Conservation (phyloP, 768 basidiomycete species). For the Terana coerulea region DNA sequence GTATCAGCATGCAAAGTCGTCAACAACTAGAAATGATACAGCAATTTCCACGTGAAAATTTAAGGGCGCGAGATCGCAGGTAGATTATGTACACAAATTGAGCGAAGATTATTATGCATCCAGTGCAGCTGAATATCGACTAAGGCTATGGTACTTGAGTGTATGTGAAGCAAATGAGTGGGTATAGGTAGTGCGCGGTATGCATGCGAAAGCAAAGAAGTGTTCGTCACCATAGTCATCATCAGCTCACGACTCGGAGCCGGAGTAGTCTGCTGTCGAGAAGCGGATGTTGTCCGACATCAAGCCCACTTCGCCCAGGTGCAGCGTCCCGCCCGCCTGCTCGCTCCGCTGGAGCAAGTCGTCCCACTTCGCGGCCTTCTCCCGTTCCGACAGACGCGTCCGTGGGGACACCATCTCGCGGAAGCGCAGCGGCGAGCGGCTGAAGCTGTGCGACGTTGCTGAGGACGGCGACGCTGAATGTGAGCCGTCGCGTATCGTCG, state of each 20-base stretch:
- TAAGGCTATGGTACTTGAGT: not conserved
- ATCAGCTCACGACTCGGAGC: not conserved
- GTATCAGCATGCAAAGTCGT: not conserved
- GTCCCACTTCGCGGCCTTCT: conserved; percentile 72
- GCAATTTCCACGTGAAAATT: not conserved
- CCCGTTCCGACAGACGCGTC: conserved; percentile 52
- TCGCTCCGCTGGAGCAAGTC: conserved; percentile 63
- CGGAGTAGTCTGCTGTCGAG: conserved; percentile 30
- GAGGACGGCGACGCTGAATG: conserved; percentile 25
- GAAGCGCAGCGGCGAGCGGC: conserved; percentile 39
- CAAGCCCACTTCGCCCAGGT: conserved; percentile 43
- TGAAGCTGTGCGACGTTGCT: conserved; percentile 8
- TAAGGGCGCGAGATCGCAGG: not conserved
- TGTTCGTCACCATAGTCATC: conserved; percentile 1
- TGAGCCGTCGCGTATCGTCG: conserved; percentile 10
- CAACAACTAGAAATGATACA: not conserved
- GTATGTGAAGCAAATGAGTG: conserved; percentile 1
- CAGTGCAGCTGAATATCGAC: conserved; percentile 3
- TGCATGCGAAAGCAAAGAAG: not conserved
- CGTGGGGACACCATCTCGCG: conserved; percentile 40
- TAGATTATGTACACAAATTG: not conserved
- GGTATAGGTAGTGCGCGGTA: not conserved
- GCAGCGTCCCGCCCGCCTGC: conserved; percentile 70
- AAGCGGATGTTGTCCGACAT: conserved; percentile 39
- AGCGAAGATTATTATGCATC: conserved; percentile 1